Base-by-base conservation (phyloP, 2,329 filamentous ascomycete species). In the Rutstroemia sp. region DNA sequence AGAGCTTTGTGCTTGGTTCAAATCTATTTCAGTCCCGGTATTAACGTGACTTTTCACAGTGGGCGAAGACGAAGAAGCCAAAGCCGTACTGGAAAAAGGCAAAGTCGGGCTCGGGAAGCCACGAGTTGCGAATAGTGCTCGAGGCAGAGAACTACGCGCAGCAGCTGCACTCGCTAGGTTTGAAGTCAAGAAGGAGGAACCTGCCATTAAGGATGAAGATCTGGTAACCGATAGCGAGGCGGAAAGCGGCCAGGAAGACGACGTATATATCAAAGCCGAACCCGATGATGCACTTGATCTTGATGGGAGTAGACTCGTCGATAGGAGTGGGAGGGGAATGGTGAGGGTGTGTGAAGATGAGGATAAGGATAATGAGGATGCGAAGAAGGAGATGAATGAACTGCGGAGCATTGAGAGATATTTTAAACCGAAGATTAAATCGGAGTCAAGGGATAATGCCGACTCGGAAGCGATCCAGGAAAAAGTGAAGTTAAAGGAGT, bases 261-360 rank as follows among this genome's bases (percentile, higher is more conserved):
- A 77, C 58, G 68, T 56, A 59, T 74, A 60, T 56, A 73, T 64
- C n/a, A 75, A 73, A 8, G 63, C 68, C 3, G 71, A 73, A 16
- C 70, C 71, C 2, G 75, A 78, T 37, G 81, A 83, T 54, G 82
- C 81, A 0, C 63, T 84, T 10, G 86, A 90, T 69, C 73, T 84
- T 16, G 76, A 89, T 63, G 86, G 87, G 1, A 79, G 75, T 52
- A 78, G 74, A 58, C 73, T 92, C 47, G 70, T 86, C 21, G 88
- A 92, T 65, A 74, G 75, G 8, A 80, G 86, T 53, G 89, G 87
- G 0, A 76, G 79, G 19, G 78, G 80, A 12, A 77, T 95, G 76
- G 73, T 92, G 59, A 87, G 82, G 63, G 82, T 94, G 1, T 94
- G 89, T 67, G 86, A 85, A 59, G 86, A 87, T 46, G 86, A 89